Evolutionary conservation across 768 basidiomycete species (phyloP).

Genomic region (Lactifluus volemus): DNA sequence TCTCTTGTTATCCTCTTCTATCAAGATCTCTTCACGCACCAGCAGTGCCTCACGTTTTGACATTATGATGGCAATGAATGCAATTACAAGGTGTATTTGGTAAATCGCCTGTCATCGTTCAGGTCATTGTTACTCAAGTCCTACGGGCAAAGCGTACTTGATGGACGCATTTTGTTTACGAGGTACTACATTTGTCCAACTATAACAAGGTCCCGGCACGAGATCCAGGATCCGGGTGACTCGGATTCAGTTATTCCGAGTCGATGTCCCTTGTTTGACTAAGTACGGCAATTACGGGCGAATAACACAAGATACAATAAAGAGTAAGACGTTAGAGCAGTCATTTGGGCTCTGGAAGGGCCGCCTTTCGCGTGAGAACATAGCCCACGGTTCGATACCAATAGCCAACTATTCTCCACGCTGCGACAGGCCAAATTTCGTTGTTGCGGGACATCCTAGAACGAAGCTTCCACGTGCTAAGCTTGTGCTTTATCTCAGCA

Average conservation of each 20-base stretch:
- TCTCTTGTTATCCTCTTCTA: no score
- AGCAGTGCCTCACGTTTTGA: no score
- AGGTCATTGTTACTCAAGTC: no score
- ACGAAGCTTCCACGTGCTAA: conserved; percentile 13
- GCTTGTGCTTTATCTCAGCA: not conserved
- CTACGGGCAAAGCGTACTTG: no score
- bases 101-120: no score
- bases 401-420: not conserved
- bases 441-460: conserved; percentile 2
- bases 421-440: conserved; percentile 5
- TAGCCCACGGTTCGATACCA: conserved; percentile 5
- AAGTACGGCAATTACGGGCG: no score
- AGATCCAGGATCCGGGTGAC: not conserved
- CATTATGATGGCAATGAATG: no score
- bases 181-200: not conserved
- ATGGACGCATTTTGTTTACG: no score
- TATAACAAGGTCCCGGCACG: not conserved
- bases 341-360: conserved; percentile 12
- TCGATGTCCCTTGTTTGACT: no score
- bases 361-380: not conserved
- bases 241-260: no score
- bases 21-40: no score
- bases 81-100: no score
- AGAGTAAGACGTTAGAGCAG: not conserved
- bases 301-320: not conserved